Evolutionary conservation across 139 green algal genomes (phyloP).

Genomic region (Chlamydomonas incerta): DNA sequence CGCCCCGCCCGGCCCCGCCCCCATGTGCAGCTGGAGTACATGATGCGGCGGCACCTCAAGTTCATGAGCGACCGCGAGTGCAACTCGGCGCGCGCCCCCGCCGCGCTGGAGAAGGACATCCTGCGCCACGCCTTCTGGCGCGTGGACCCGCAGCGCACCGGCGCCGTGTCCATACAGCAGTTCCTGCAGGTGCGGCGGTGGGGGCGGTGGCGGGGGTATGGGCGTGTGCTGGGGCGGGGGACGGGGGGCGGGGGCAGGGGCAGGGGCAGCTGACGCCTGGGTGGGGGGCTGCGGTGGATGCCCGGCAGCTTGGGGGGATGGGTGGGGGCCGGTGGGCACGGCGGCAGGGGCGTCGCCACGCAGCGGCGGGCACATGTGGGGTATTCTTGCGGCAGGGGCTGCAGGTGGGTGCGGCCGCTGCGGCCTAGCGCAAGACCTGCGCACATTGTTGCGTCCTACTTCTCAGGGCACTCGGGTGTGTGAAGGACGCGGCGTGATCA

Average conservation of each 20-base stretch:
- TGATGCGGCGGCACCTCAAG: conserved; percentile 60
- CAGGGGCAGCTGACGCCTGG: background rate
- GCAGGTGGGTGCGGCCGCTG: too few relatives aligned
- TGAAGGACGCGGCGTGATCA: too few relatives aligned
- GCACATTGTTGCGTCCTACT: too few relatives aligned
- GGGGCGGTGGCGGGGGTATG: background rate
- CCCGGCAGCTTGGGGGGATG: background rate
- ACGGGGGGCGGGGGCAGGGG: background rate
- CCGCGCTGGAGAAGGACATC: conserved; percentile 59
- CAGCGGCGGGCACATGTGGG: too few relatives aligned
- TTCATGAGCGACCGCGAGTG: conserved; percentile 51
- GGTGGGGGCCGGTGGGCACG: background rate
- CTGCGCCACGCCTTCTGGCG: conserved; percentile 64
- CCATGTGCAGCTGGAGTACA: conserved; percentile 57
- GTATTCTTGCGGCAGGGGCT: too few relatives aligned
- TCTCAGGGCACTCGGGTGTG: too few relatives aligned
- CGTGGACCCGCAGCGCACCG: conserved; percentile 61
- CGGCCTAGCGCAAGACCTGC: too few relatives aligned
- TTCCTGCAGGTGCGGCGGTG: conserved; percentile 58
- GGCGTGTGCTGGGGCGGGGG: too few relatives aligned
- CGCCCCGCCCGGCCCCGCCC: too few relatives aligned
- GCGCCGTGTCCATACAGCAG: conserved; percentile 64
- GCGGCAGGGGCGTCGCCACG: too few relatives aligned
- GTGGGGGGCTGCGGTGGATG: background rate
- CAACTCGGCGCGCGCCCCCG: conserved; percentile 52